Percentiles rank a stretch among this genome's conserved stretches.
phyloP scores from a whole-genome alignment of 2,329 filamentous ascomycete genomes.

The Colletotrichum aenigma region DNA sequence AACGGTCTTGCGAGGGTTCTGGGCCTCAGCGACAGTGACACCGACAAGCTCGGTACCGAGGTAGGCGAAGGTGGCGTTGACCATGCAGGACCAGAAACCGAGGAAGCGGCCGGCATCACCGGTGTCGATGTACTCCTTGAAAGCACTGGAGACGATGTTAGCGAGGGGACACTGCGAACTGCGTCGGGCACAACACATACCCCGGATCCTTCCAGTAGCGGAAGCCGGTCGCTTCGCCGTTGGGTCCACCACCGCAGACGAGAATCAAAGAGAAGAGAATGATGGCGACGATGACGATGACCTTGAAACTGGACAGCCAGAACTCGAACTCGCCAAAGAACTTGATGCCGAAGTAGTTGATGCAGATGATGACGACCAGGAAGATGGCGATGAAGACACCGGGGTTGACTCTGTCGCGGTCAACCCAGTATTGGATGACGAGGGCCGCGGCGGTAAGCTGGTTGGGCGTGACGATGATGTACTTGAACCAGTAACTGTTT shows the following conservation, averaged over 20 bases:
- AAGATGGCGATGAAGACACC: conserved; percentile 81
- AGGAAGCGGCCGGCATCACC: conserved; percentile 59
- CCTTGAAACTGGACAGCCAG: conserved; percentile 70
- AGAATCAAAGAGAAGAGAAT: conserved; percentile 70
- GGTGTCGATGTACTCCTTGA: conserved; percentile 47
- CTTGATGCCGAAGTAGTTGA: conserved; percentile 73
- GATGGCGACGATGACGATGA: conserved; percentile 68
- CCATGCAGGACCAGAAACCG: conserved; percentile 73
- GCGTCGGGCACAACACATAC: conserved; percentile 20
- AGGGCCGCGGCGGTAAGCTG: conserved; percentile 82
- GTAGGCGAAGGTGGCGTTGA: conserved; percentile 80
- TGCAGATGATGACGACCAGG: conserved; percentile 63
- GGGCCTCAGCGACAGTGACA: conserved; percentile 79
- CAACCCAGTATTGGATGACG: conserved; percentile 80
- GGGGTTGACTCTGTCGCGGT: conserved; percentile 69
- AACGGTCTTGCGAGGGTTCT: conserved; percentile 79
- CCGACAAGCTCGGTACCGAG: conserved; percentile 78
- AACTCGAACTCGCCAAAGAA: conserved; percentile 72
- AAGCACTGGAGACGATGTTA: conserved; percentile 39
- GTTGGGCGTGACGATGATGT: conserved; percentile 86
- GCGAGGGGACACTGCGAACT: not conserved
- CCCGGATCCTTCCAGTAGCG: conserved; percentile 70
- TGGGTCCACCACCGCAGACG: conserved; percentile 68
- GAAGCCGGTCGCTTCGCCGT: conserved; percentile 66
- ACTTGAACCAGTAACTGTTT: conserved; percentile 70